Evolutionary conservation across 306 rosid genomes (phyloP), one percentile per base, ranked within the genome.

Genomic region (Trifolium fragiferum): DNA sequence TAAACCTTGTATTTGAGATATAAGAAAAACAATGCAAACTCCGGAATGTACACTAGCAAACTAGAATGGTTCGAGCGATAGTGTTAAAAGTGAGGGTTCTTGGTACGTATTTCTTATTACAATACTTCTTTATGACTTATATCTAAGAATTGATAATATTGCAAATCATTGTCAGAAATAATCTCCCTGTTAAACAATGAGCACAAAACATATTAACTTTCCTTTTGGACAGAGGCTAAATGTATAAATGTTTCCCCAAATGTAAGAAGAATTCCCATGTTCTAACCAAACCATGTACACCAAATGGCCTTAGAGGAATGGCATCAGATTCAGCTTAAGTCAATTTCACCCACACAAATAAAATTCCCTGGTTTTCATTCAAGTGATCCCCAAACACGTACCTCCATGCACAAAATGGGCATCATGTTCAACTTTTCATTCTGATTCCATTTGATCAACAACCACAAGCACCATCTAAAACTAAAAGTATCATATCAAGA

Each of bases 341-440:
- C 49, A 9, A 15, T 25, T 54, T 58, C 3, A 58, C 37, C 37
- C 18, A 58, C 64, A 58, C 16, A 58, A 25, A 6, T n/a, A 51
- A 18, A 25, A 4, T 6, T 12, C 27, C 3, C 62, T 21, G 33
- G 3, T 32, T 21, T 55, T 20, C 32, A 21, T 55, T 53, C 32
- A 20, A 50, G 15, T 18, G 10, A 72, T 57, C 21, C 25, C 20
- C n/a, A 2, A 63, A 41, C 38, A 64, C 8, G 21, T 13, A n/a
- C 1, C 58, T 2, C 4, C 14, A 27, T 62, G 55, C 5, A 0
- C 40, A 33, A 73, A 13, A 32, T 38, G 37, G 19, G 68, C 1
- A 75, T 12, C 64, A n/a, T 8, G 55, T 21, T 70, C n/a, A 54
- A 53, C 73, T 46, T 58, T 23, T 40, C 44, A 37, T 80, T 74